Evolutionary conservation across 1,284 basidiomycete species (phyloP).

Genomic region (Cutaneotrichosporon cyanovorans): DNA sequence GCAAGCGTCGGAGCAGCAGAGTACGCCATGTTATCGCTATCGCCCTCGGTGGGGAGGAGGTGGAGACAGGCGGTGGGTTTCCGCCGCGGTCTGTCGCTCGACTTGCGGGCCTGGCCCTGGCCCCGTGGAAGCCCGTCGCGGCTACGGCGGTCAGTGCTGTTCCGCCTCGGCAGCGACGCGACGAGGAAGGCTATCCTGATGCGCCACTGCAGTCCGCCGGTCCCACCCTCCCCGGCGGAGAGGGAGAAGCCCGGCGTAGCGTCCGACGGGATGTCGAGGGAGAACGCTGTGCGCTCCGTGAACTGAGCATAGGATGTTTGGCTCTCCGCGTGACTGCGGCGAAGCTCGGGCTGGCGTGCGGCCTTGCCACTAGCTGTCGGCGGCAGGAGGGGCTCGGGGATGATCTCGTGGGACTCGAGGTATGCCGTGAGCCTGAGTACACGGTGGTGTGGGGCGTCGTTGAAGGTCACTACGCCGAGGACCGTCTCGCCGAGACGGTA

Average conservation of each 20-base stretch:
- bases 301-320: constrained; percentile 65
- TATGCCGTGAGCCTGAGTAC: constrained; percentile 63
- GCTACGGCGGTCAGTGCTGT: constrained; percentile 25
- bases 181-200: constrained; percentile 74
- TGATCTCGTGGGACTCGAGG: constrained; percentile 73
- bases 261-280: constrained; percentile 80
- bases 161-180: constrained; percentile 50
- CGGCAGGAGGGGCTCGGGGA: constrained; percentile 55
- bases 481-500: constrained; percentile 86
- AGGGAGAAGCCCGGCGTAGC: constrained; percentile 69
- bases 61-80: constrained; percentile 26
- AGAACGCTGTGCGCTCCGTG: constrained; percentile 67
- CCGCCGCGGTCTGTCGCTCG: constrained; percentile 48
- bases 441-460: constrained; percentile 47
- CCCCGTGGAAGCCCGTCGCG: neutral
- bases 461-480: constrained; percentile 75
- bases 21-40: constrained; percentile 16
- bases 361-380: constrained; percentile 37
- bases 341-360: constrained; percentile 27
- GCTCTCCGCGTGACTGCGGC: constrained; percentile 69
- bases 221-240: constrained; percentile 40
- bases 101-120: constrained; percentile 50
- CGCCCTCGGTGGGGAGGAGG: constrained; percentile 18
- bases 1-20: constrained; percentile 53
- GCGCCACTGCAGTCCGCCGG: constrained; percentile 76